Percentiles rank a stretch among this genome's conserved stretches.
phyloP scores from a whole-genome alignment of 495 filamentous ascomycete species.

The Bryoglossum gracile region DNA sequence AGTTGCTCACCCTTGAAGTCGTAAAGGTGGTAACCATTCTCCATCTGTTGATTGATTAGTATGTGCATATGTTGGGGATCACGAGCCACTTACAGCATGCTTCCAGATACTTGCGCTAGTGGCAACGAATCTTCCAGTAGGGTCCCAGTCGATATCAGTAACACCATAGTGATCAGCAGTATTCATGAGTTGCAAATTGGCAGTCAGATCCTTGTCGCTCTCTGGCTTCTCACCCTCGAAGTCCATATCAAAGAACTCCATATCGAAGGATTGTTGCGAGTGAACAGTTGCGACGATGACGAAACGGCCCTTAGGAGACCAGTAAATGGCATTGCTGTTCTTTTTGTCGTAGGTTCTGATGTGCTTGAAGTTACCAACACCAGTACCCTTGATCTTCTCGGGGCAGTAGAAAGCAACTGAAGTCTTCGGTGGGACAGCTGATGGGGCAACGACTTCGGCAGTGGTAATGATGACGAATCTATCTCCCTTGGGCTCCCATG shows the following conservation, averaged over 20 bases:
- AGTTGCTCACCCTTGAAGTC: constrained; percentile 88
- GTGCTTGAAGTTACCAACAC: constrained; percentile 88
- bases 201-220: constrained; percentile 85
- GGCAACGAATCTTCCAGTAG: constrained; percentile 87
- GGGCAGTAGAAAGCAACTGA: constrained; percentile 92
- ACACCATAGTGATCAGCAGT: constrained; percentile 93
- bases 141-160: constrained; percentile 97
- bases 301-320: constrained; percentile 95
- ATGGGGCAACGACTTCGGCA: constrained; percentile 67
- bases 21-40: constrained; percentile 97
- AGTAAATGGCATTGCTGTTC: constrained; percentile 98
- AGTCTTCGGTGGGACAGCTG: constrained; percentile 82
- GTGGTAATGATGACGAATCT: constrained; percentile 97
- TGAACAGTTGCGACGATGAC: constrained; percentile 87
- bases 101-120: constrained; percentile 92
- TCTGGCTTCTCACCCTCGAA: constrained; percentile 95
- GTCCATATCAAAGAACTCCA: constrained; percentile 96
- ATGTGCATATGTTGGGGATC: constrained; percentile 1
- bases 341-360: constrained; percentile 93
- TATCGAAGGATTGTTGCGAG: constrained; percentile 84
- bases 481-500: constrained; percentile 96
- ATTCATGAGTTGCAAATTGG: constrained; percentile 89
- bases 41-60: constrained; percentile 63
- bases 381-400: constrained; percentile 74
- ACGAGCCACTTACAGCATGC: constrained; percentile 63